A percentile compares a stretch with the other conserved stretches of the same genome.
phyloP scores from a whole-genome alignment of 106 monocot genomes.

The Acorus gramineus region DNA sequence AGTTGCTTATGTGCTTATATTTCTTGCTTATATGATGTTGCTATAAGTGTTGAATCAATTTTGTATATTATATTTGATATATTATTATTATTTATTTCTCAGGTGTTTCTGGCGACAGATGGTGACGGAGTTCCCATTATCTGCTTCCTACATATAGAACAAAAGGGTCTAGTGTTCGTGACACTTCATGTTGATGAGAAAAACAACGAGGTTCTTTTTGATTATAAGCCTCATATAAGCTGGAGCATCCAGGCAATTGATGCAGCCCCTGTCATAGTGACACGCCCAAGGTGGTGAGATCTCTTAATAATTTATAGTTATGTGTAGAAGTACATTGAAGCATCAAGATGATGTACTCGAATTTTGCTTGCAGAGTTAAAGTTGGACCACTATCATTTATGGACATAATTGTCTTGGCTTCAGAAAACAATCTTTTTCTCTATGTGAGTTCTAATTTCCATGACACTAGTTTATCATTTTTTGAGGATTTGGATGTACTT shows the following conservation, averaged over 20 bases:
- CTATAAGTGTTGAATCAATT: not conserved
- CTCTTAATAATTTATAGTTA: not conserved
- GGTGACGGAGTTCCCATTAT: slow-evolving; percentile 66
- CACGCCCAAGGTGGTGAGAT: slow-evolving; percentile 67
- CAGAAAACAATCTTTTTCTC: slow-evolving; percentile 62
- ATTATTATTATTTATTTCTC: not conserved
- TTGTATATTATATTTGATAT: not conserved
- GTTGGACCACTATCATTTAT: slow-evolving; percentile 46
- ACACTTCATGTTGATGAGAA: slow-evolving; percentile 55
- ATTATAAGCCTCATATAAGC: slow-evolving; percentile 60
- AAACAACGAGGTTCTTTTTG: slow-evolving; percentile 38
- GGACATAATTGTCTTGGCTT: slow-evolving; percentile 59
- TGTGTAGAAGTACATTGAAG: not conserved
- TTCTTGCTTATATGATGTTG: too few species aligned
- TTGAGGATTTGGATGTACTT: not conserved
- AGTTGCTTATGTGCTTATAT: too few species aligned
- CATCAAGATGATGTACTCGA: not conserved
- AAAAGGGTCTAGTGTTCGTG: slow-evolving; percentile 66
- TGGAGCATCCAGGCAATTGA: slow-evolving; percentile 81
- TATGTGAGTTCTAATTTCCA: slow-evolving; percentile 41
- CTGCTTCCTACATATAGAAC: slow-evolving; percentile 70
- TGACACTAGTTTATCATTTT: not conserved
- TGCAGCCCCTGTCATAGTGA: slow-evolving; percentile 68
- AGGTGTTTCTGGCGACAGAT: slow-evolving; percentile 91
- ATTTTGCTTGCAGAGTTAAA: slow-evolving; percentile 48